These are phyloP conservation scores for Funneliformis caledonium DNA, from an alignment of 371 early-diverging fungal species.

Conservation along the genomic window DNA sequence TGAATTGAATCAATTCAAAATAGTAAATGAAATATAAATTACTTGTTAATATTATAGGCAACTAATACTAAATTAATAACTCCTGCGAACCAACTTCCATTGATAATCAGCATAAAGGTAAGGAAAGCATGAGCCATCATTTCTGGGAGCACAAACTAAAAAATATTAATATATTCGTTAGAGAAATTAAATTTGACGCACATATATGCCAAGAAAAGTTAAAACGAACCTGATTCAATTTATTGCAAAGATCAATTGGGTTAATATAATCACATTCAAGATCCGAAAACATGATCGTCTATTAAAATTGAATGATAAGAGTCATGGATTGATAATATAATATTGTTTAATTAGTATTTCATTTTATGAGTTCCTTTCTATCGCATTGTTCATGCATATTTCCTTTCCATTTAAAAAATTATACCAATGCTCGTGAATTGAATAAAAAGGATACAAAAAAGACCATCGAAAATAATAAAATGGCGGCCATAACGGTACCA, in stretches of 20 bases:
- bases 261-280: constrained; percentile 98
- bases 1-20: neutral
- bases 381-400: neutral
- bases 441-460: constrained; percentile 76
- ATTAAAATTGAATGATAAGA: constrained; percentile 31
- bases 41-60: constrained; percentile 86
- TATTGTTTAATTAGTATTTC: constrained; percentile 4
- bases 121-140: constrained; percentile 83
- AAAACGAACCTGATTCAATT: constrained; percentile 83
- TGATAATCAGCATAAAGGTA: constrained; percentile 80
- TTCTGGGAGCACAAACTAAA: constrained; percentile 93
- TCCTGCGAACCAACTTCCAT: constrained; percentile 87
- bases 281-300: constrained; percentile 93
- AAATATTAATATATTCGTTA: too few species aligned
- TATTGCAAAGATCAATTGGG: constrained; percentile 96
- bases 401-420: neutral
- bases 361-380: neutral
- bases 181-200: too few species aligned
- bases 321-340: constrained; percentile 1
- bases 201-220: too few species aligned
- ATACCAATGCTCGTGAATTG: too few species aligned
- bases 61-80: constrained; percentile 86
- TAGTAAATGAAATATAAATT: constrained; percentile 43
- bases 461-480: constrained; percentile 91
- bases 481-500: constrained; percentile 87